phyloP scores from a whole-genome alignment of 768 basidiomycete genomes.

The Russula dissimulans region DNA sequence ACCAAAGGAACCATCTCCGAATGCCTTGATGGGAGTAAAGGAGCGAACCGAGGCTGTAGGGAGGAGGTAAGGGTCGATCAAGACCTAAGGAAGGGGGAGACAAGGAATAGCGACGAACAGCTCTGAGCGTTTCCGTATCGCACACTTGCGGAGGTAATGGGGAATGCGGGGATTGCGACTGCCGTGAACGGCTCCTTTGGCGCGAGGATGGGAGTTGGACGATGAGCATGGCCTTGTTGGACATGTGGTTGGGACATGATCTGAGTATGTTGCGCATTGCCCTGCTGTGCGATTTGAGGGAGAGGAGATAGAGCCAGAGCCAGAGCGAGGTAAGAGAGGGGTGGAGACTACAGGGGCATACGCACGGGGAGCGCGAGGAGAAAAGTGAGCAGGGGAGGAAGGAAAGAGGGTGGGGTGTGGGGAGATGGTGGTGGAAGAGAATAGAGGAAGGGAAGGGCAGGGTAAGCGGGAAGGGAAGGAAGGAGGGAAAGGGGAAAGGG shows the following conservation, averaged over 20 bases:
- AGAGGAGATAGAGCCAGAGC: constrained; percentile 37
- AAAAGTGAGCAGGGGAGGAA: constrained; percentile 39
- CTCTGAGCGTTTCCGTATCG: constrained; percentile 49
- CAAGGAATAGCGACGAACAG: not conserved
- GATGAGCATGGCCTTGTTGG: constrained; percentile 20
- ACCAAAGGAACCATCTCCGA: constrained; percentile 98
- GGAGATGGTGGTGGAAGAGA: not conserved
- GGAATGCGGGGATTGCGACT: constrained; percentile 66
- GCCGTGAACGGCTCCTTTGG: constrained; percentile 56
- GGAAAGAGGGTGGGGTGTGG: not conserved
- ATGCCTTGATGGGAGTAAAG: constrained; percentile 91
- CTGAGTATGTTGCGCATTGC: constrained; percentile 43
- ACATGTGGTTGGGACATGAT: constrained; percentile 38
- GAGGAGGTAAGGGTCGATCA: not conserved
- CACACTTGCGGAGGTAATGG: constrained; percentile 59
- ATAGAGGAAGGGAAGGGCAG: not conserved
- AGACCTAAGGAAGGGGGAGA: not conserved
- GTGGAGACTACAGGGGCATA: constrained; percentile 28
- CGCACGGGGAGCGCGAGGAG: constrained; percentile 8
- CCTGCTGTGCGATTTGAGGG: constrained; percentile 17
- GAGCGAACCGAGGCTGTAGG: constrained; percentile 68
- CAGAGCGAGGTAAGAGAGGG: constrained; percentile 28
- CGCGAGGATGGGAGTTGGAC: constrained; percentile 16
- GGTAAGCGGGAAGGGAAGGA: constrained; percentile 22
- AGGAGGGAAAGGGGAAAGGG: constrained; percentile 22